Base-by-base conservation (phyloP, 2,329 filamentous ascomycete genomes). In the Verticillium albo-atrum region DNA sequence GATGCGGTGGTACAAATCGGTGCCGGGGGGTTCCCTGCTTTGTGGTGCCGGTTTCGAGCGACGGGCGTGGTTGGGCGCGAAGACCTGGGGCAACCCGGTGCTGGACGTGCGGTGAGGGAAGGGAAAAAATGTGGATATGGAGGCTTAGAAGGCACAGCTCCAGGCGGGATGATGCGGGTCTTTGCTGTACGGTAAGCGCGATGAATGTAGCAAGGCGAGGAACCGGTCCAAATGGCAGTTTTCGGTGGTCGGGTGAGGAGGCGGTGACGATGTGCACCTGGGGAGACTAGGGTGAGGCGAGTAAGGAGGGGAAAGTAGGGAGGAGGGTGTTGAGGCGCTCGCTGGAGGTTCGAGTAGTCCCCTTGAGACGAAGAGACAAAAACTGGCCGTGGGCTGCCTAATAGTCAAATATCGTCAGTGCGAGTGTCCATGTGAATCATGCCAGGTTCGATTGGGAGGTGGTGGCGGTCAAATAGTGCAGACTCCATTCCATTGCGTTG, bases 41-140 rank as follows among this genome's bases (percentile, higher is more conserved):
- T 62, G 62, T 63, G 55, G 55, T 58, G n/a, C 42, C 20, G 20
- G 20, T 50, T 20, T 20, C 25, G 52, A 62, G 25, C 58, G 57
- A 62, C 61, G 51, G n/a, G 61, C 59, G 60, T 58, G 50, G 61
- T 63, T 63, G 61, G 61, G 61, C 61, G 61, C 61, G 56, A 63
- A 63, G 60, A 52, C 52, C 62, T 50, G 52, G 61, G 55, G 60
- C 61, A 58, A 62, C 62, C 62, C 60, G 61, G 61, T 63, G 58
- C 35, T 25, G 52, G 52, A 23, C 42, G 25, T 54, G 30, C 52
- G 52, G 52, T 54, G 52, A 54, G 52, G 27, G 30, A 54, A 17
- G 54, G 56, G 42, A 55, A 58, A 58, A 54, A 58, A 58, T 42
- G 60, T 63, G 60, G 60, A 25, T 50, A 50, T 50, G 42, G 42